Evolutionary conservation across 495 filamentous ascomycete species (phyloP).

Genomic region (Achaetomiella virescens): DNA sequence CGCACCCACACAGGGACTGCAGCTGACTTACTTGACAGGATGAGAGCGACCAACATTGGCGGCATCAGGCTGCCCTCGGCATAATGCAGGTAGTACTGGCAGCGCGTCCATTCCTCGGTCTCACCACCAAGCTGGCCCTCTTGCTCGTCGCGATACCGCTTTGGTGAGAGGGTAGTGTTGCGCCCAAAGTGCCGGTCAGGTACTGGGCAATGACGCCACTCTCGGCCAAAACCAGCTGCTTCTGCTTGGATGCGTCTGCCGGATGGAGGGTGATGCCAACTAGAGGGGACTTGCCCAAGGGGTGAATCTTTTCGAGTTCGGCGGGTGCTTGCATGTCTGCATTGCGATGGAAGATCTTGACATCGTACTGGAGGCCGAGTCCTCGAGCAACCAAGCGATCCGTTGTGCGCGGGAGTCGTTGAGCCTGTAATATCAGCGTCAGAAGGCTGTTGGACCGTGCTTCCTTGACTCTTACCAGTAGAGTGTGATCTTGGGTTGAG

Average conservation of each 20-base stretch:
- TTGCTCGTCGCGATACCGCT: constrained; percentile 52
- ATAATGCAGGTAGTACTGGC: constrained; percentile 77
- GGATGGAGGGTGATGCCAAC: constrained; percentile 47
- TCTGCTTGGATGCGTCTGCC: constrained; percentile 7
- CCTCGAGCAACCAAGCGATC: constrained; percentile 84
- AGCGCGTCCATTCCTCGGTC: constrained; percentile 69
- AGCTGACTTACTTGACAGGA: constrained; percentile 19
- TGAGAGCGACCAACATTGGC: constrained; percentile 9
- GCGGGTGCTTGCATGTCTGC: constrained; percentile 55
- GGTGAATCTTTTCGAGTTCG: constrained; percentile 73
- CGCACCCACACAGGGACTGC: not conserved
- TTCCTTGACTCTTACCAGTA: too few species aligned
- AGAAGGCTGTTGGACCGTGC: too few species aligned
- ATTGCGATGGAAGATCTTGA: constrained; percentile 66
- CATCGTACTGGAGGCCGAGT: constrained; percentile 71
- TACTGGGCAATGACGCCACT: constrained; percentile 76
- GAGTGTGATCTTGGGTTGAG: too few species aligned
- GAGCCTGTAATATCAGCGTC: constrained; percentile 63
- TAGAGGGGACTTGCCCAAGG: constrained; percentile 78
- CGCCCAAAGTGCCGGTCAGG: constrained; percentile 58
- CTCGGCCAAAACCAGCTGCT: constrained; percentile 65
- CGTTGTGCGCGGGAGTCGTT: constrained; percentile 74
- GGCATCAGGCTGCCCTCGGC: constrained; percentile 49
- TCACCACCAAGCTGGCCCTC: constrained; percentile 58
- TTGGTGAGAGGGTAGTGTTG: constrained; percentile 52